Evolutionary conservation across 805 yeast species (phyloP).

Genomic region (Kodamaea kakaduensis): DNA sequence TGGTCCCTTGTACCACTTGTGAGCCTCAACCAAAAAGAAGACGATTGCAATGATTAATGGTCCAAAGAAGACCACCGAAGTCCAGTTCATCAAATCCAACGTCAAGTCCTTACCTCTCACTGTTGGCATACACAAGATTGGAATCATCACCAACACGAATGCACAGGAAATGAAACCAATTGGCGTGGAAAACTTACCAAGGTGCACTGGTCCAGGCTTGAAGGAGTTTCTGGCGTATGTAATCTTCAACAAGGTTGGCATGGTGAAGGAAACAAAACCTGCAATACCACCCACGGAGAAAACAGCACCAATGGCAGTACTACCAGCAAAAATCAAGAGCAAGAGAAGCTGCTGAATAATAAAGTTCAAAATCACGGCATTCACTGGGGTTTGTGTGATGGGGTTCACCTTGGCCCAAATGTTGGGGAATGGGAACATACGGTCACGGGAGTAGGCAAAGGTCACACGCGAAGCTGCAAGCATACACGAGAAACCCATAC

Average conservation of each 20-base stretch:
- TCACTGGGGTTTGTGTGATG: conserved; percentile 56
- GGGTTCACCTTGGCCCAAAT: conserved; percentile 48
- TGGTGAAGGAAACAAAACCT: conserved; percentile 61
- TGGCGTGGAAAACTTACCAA: conserved; percentile 50
- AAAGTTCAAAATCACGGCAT: conserved; percentile 60
- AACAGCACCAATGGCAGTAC: conserved; percentile 63
- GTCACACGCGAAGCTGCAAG: conserved; percentile 65
- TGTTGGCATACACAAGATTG: conserved; percentile 56
- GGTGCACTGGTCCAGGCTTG: conserved; percentile 63
- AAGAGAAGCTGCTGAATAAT: conserved; percentile 52
- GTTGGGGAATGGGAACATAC: conserved; percentile 56
- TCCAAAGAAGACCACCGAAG: conserved; percentile 57
- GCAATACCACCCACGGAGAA: conserved; percentile 72
- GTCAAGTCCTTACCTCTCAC: conserved; percentile 33
- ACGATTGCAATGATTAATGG: conserved; percentile 48
- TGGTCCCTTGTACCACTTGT: conserved; percentile 60
- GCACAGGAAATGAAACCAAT: conserved; percentile 47
- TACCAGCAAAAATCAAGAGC: conserved; percentile 59
- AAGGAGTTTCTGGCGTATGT: conserved; percentile 51
- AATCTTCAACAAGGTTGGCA: conserved; percentile 58
- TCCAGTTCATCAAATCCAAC: conserved; percentile 51
- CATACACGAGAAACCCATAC: conserved; percentile 58
- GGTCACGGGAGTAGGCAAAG: conserved; percentile 65
- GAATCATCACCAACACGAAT: conserved; percentile 53
- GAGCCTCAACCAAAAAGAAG: conserved; percentile 53